Evolutionary conservation across 306 rosid species (phyloP).

Genomic region (Lathyrus oleraceus): DNA sequence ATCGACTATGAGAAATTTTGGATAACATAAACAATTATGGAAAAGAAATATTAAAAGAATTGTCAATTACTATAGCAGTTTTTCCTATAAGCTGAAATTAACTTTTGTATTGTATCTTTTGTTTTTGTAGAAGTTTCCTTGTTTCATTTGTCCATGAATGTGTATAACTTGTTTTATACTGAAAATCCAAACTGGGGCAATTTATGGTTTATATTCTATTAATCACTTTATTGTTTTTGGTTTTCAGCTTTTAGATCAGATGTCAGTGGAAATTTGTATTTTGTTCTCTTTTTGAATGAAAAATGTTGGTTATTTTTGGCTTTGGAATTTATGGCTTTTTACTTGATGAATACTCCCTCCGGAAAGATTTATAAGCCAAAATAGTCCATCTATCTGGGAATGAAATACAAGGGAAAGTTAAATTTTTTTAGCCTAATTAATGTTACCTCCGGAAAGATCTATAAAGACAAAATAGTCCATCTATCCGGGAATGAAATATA

Average conservation of each 20-base stretch:
- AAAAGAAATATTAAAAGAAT: background rate
- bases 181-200: background rate
- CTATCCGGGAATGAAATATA: background rate
- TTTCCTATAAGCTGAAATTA: background rate
- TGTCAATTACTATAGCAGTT: background rate
- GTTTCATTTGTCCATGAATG: background rate
- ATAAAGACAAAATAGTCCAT: background rate
- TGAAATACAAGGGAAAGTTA: background rate
- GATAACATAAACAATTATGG: background rate
- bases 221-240: background rate
- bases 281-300: background rate
- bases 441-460: background rate
- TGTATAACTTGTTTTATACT: background rate
- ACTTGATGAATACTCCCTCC: no score
- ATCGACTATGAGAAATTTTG: background rate
- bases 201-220: background rate
- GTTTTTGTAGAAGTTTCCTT: background rate
- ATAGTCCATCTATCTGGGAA: background rate
- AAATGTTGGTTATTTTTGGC: background rate
- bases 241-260: conserved; percentile 13
- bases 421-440: background rate
- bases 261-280: conserved; percentile 5
- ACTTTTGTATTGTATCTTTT: background rate
- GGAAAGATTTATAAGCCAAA: background rate
- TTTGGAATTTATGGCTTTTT: background rate